phyloP scores from a whole-genome alignment of 306 rosid species.

The Glycyrrhiza uralensis region DNA sequence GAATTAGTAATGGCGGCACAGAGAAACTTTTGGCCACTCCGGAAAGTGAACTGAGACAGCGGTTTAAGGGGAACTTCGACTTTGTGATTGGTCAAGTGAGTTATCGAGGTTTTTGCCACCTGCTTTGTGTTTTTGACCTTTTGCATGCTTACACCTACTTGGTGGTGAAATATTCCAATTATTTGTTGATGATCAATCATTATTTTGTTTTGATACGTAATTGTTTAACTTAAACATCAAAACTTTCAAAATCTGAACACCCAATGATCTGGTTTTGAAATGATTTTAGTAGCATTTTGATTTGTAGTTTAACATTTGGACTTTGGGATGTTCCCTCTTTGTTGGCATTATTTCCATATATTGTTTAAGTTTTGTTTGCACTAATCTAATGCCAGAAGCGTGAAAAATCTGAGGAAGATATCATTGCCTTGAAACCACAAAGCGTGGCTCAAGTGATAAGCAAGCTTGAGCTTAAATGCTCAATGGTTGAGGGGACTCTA shows the following conservation, averaged over 20 bases:
- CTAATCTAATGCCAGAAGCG: neutral
- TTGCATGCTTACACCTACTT: neutral
- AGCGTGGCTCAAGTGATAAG: neutral
- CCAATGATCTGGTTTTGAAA: neutral
- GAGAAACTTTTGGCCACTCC: constrained; percentile 70
- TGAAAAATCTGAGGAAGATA: neutral
- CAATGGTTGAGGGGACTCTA: neutral
- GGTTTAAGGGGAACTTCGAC: constrained; percentile 80
- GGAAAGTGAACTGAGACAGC: constrained; percentile 65
- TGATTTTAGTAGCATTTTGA: neutral
- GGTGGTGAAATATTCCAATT: neutral
- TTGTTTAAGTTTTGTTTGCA: neutral
- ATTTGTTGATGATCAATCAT: neutral
- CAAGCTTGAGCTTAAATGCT: neutral
- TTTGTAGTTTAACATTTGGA: neutral
- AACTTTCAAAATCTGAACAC: neutral
- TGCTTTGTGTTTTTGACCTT: neutral
- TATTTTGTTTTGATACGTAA: neutral
- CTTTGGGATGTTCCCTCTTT: neutral
- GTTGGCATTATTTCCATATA: neutral
- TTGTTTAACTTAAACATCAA: neutral
- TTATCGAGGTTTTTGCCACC: constrained; percentile 21
- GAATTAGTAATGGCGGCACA: constrained; percentile 76
- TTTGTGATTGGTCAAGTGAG: constrained; percentile 84
- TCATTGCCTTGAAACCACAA: neutral